A percentile compares a stretch with the other conserved stretches of the same genome.
Evolutionary conservation across 176 grass and related monocot genomes (phyloP).

Genomic region (Bolboschoenus planiculmis): DNA sequence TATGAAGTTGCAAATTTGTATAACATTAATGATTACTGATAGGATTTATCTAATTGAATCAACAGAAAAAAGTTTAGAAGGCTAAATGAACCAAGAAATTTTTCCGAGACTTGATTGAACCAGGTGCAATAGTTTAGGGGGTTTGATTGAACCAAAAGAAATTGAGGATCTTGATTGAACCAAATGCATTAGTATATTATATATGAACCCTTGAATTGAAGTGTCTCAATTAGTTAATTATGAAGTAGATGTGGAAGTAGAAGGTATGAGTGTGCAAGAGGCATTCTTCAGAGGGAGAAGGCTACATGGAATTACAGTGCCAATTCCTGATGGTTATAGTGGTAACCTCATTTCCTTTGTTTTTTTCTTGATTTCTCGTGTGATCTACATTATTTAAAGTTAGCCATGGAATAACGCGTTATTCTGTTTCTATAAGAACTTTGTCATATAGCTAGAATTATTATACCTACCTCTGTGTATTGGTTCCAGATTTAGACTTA

Average conservation of each 20-base stretch:
- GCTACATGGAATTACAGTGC: conserved; percentile 57
- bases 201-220: background rate
- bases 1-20: background rate
- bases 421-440: background rate
- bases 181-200: background rate
- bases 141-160: background rate
- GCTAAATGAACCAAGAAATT: background rate
- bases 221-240: background rate
- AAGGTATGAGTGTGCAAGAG: conserved; percentile 74
- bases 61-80: background rate
- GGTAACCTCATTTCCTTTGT: conserved; percentile 35
- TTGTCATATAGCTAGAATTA: background rate
- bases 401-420: background rate
- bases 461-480: background rate
- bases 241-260: conserved; percentile 50
- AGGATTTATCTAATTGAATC: background rate
- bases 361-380: conserved; percentile 3
- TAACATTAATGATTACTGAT: background rate
- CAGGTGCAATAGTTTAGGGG: background rate
- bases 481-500: background rate
- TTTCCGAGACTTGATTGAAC: background rate
- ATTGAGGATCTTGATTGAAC: background rate
- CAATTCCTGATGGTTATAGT: conserved; percentile 63
- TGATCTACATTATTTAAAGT: background rate
- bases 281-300: conserved; percentile 91